Conservation (phyloP, 2,329 filamentous ascomycete species). For the Nemania sp. region DNA sequence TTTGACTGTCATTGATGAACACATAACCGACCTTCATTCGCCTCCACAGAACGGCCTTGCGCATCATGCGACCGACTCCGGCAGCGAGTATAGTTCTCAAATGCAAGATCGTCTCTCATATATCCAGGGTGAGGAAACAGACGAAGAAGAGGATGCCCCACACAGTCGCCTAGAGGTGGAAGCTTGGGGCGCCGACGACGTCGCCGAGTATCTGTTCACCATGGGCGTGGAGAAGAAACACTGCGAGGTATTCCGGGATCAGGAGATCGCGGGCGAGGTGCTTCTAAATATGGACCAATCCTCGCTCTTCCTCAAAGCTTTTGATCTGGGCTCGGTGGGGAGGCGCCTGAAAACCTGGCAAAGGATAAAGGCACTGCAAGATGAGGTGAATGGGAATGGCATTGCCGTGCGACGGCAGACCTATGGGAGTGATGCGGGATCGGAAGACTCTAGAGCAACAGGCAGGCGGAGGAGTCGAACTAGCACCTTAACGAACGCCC, state of each 20-base stretch:
- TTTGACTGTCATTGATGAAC: constrained; percentile 93
- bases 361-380: constrained; percentile 89
- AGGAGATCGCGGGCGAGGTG: constrained; percentile 94
- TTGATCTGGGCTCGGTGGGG: constrained; percentile 89
- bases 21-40: constrained; percentile 82
- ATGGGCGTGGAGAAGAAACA: constrained; percentile 84
- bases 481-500: constrained; percentile 58
- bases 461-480: constrained; percentile 55
- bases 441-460: constrained; percentile 51
- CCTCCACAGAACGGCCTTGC: constrained; percentile 56
- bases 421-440: constrained; percentile 60
- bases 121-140: constrained; percentile 91
- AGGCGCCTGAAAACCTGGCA: constrained; percentile 93
- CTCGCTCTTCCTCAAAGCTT: constrained; percentile 92
- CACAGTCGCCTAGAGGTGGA: constrained; percentile 74
- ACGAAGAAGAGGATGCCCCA: constrained; percentile 81
- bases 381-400: constrained; percentile 69
- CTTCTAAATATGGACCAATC: constrained; percentile 93
- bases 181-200: constrained; percentile 77
- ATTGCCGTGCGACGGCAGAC: constrained; percentile 54
- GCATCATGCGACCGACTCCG: constrained; percentile 70
- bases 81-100: constrained; percentile 86
- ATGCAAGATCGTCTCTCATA: constrained; percentile 80
- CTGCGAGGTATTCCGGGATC: constrained; percentile 91
- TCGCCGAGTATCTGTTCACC: constrained; percentile 86